Evolutionary conservation across 2,329 filamentous ascomycete species (phyloP), one percentile per base, ranked within the genome.

Genomic region (Aspergillus fumigatus): DNA sequence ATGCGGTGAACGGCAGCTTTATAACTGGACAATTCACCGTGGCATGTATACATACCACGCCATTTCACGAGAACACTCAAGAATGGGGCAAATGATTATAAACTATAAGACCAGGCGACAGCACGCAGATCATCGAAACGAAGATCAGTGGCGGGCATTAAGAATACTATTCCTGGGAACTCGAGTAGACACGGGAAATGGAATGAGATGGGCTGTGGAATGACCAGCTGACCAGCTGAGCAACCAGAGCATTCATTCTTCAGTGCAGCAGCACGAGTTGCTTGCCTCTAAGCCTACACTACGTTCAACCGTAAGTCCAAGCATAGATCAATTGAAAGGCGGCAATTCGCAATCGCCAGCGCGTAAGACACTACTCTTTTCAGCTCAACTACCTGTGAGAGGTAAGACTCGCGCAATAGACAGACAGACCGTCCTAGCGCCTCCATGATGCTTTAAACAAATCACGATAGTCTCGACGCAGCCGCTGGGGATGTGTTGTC

Each of bases 1-100:
- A 51, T 56, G 60, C 53, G 21, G 17, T 51, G 45, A 27, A 7
- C 14, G 48, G 27, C 35, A 56, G 14, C 11, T 48, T 48, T 23
- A 52, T 55, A n/a, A 3, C 19, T 4, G n/a, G n/a, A 32, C 11
- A 26, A 17, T 26, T 14, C n/a, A 21, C 40, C 10, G 14, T 19
- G 40, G 17, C n/a, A 9, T 23, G 41, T 21, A 23, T 23, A 45
- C 41, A 23, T 45, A 23, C 41, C 43, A 23, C 26, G 26, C 23
- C 21, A 14, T 47, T 47, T 21, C 43, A 17, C 11, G 43, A 47
- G 23, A 11, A 45, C 9, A 21, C 21, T 45, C 19, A 45, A 23
- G 2, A 19, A 45, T 45, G 41, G 8, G n/a, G 41, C 8, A 14
- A 21, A 45, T 45, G 41, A 45, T 9, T 6, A 29, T 29, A 11